These are phyloP conservation scores for Anthoceros angustus DNA, from an alignment of 225 moss, liverwort and hornwort genomes.

Conservation along the genomic window DNA sequence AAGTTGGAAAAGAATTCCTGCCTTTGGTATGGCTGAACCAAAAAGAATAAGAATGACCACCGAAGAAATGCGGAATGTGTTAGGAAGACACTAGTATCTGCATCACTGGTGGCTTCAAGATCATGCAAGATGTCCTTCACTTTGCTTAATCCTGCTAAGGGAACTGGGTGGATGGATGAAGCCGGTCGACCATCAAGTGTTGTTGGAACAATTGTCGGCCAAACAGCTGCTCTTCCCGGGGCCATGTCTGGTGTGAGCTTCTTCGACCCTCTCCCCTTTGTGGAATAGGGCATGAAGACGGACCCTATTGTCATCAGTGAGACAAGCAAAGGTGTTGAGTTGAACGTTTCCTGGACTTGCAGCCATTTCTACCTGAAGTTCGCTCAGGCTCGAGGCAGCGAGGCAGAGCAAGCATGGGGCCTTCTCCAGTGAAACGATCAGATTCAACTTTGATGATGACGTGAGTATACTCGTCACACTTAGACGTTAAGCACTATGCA, in stretches of 20 bases:
- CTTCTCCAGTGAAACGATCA: background rate
- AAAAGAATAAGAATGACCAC: too few species aligned
- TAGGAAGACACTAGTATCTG: too few species aligned
- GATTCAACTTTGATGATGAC: slow-evolving; percentile 1
- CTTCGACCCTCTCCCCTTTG: background rate
- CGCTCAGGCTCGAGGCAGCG: background rate
- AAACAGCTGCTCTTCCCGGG: background rate
- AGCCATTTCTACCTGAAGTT: background rate
- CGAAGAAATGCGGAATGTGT: too few species aligned
- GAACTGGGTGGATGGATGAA: slow-evolving; percentile 4
- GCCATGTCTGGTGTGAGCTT: slow-evolving; percentile 1
- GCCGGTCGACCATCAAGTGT: slow-evolving; percentile 1
- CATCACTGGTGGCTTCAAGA: background rate
- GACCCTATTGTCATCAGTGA: background rate
- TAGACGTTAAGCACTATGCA: background rate
- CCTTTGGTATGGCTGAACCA: too few species aligned
- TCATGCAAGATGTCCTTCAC: background rate
- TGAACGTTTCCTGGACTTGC: background rate
- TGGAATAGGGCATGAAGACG: background rate
- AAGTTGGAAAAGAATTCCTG: too few species aligned
- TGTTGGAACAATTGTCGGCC: background rate
- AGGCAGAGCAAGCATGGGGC: background rate
- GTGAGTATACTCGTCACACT: background rate
- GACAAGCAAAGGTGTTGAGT: background rate
- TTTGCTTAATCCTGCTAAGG: background rate